These are phyloP conservation scores for Saccharomycopsis amapae DNA, from an alignment of 805 yeast species.

Conservation along the genomic window DNA sequence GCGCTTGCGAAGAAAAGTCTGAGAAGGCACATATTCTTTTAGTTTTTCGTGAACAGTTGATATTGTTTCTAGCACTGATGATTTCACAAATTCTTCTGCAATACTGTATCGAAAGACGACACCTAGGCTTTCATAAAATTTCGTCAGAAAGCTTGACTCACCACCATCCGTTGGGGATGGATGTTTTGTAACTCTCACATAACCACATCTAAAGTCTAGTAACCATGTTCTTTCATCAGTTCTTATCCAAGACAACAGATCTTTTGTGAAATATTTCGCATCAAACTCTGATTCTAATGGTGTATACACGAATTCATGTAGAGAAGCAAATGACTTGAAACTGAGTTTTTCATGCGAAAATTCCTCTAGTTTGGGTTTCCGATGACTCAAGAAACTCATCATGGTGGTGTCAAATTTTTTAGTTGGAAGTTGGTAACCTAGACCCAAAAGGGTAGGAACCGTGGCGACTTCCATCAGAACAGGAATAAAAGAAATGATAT, in stretches of 20 bases:
- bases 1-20: neutral
- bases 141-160: too few relatives aligned
- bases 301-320: conserved; percentile 4
- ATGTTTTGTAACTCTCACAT: neutral
- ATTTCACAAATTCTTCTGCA: neutral
- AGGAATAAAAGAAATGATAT: conserved; percentile 72
- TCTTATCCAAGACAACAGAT: neutral
- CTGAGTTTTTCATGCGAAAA: neutral
- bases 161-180: too few relatives aligned
- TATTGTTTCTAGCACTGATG: neutral
- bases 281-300: neutral
- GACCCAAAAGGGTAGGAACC: conserved; percentile 44
- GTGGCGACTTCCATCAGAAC: conserved; percentile 46
- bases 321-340: conserved; percentile 8
- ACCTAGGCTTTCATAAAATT: too few relatives aligned
- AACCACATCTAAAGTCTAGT: neutral
- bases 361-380: neutral
- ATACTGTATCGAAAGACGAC: too few relatives aligned
- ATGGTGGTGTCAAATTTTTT: neutral
- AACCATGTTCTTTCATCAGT: neutral
- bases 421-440: neutral
- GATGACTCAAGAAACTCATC: conserved; percentile 1
- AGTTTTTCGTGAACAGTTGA: neutral
- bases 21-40: neutral
- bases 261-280: neutral